Conservation (phyloP, 768 basidiomycete genomes). For the Mrakia hoshinonis region DNA sequence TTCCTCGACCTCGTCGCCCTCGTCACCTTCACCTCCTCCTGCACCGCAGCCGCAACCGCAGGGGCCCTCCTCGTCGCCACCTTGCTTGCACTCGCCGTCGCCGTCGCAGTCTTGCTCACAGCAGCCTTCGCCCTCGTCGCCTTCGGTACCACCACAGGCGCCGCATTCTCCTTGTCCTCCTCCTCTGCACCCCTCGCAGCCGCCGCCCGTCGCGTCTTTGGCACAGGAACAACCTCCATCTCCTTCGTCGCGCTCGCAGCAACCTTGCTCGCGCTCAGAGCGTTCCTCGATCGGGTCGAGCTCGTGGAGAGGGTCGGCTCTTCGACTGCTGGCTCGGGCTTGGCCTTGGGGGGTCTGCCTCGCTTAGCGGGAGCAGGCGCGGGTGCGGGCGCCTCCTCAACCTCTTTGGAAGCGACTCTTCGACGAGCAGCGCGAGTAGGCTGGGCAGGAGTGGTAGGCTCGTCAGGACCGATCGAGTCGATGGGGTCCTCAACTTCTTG, state of each 20-base stretch:
- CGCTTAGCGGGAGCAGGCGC: not conserved
- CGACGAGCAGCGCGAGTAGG: not conserved
- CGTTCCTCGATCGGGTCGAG: slow-evolving; percentile 1
- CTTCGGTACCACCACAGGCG: not conserved
- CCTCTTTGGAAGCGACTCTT: slow-evolving; percentile 1
- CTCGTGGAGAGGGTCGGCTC: not conserved
- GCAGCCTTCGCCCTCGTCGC: not conserved
- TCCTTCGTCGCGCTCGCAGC: not conserved
- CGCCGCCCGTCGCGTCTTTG: not conserved
- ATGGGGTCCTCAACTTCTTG: not conserved
- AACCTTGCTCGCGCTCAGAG: not conserved
- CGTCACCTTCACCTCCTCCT: not conserved
- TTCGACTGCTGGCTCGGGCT: not conserved
- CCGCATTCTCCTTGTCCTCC: slow-evolving; percentile 2
- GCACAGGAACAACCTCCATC: not conserved
- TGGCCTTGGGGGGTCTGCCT: not conserved
- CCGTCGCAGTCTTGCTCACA: not conserved
- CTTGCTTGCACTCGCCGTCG: not conserved
- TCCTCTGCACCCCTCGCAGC: not conserved
- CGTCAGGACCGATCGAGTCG: slow-evolving; percentile 13
- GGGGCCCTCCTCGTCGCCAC: not conserved
- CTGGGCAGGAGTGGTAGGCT: slow-evolving; percentile 4
- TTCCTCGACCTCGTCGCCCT: slow-evolving; percentile 13
- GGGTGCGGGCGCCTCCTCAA: not conserved
- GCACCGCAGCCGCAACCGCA: not conserved